These are phyloP conservation scores for Lachnellula hyalina DNA, from an alignment of 2,329 filamentous ascomycete genomes.

Conservation along the genomic window DNA sequence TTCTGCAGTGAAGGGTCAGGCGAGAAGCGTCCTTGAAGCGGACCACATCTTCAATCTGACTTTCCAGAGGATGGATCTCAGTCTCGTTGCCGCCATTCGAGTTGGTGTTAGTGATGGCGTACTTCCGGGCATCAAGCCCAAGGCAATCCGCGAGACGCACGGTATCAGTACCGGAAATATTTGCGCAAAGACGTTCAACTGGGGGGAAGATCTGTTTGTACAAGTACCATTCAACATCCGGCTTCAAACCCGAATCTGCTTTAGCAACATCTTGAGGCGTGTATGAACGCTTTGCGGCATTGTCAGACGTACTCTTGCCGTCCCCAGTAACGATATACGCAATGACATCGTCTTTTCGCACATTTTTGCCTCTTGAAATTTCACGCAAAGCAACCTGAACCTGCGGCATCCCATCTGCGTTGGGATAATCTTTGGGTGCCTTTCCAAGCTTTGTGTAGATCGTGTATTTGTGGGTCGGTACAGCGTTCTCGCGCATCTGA, in stretches of 20 bases:
- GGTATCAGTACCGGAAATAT: slow-evolving; percentile 88
- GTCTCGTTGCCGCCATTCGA: slow-evolving; percentile 49
- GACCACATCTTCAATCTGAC: slow-evolving; percentile 85
- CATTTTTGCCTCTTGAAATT: slow-evolving; percentile 75
- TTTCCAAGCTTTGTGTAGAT: slow-evolving; percentile 98
- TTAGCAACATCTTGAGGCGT: slow-evolving; percentile 81
- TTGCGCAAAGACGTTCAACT: slow-evolving; percentile 94
- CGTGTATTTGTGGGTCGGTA: slow-evolving; percentile 83
- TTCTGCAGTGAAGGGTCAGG: slow-evolving; percentile 72
- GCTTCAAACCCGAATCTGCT: slow-evolving; percentile 65
- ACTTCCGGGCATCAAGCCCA: slow-evolving; percentile 84
- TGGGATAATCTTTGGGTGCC: slow-evolving; percentile 86
- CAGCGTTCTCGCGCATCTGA: slow-evolving; percentile 76
- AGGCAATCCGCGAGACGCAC: slow-evolving; percentile 87
- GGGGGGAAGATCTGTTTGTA: slow-evolving; percentile 98
- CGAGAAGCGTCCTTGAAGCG: slow-evolving; percentile 80
- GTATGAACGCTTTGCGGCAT: slow-evolving; percentile 82
- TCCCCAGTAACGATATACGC: slow-evolving; percentile 88
- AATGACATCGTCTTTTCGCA: slow-evolving; percentile 94
- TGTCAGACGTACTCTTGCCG: slow-evolving; percentile 54
- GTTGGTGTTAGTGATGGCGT: slow-evolving; percentile 61
- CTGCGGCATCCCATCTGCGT: slow-evolving; percentile 91
- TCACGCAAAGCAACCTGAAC: slow-evolving; percentile 92
- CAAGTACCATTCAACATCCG: slow-evolving; percentile 96
- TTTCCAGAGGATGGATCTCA: slow-evolving; percentile 87